Percentiles rank a stretch among this genome's conserved stretches.
Conservation (phyloP, 805 yeast genomes). For the Barnettozyma salicaria region DNA sequence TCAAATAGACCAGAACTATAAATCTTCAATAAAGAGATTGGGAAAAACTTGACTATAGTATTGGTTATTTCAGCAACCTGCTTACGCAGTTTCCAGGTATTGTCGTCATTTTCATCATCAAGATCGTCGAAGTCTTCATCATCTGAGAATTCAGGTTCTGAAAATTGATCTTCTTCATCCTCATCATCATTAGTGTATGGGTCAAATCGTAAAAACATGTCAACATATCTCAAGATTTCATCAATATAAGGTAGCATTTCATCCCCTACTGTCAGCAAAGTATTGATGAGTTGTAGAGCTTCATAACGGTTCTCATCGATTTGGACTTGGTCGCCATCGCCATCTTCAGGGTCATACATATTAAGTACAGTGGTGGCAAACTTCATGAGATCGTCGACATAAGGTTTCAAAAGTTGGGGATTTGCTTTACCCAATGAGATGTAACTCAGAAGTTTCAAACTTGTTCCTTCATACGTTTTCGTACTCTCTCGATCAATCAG, state of each 20-base stretch:
- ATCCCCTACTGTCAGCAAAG: constrained; percentile 36
- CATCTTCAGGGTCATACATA: constrained; percentile 25
- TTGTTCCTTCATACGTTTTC: constrained; percentile 20
- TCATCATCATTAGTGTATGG: constrained; percentile 38
- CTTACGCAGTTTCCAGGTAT: constrained; percentile 59
- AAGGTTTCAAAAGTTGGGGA: constrained; percentile 20
- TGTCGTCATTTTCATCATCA: constrained; percentile 41
- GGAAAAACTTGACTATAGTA: constrained; percentile 33
- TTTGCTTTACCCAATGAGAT: constrained; percentile 27
- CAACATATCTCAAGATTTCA: constrained; percentile 27
- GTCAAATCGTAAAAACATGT: constrained; percentile 36
- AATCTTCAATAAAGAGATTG: constrained; percentile 31
- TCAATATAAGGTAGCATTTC: constrained; percentile 25
- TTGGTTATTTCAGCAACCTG: constrained; percentile 41
- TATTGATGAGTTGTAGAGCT: constrained; percentile 35
- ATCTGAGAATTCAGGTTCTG: constrained; percentile 42
- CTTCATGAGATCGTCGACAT: constrained; percentile 18
- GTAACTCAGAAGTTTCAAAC: constrained; percentile 18
- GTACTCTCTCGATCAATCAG: constrained; percentile 18
- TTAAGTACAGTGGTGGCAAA: constrained; percentile 24
- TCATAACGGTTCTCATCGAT: constrained; percentile 47
- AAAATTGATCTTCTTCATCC: constrained; percentile 31
- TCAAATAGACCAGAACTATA: constrained; percentile 29
- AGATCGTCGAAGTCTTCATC: constrained; percentile 34
- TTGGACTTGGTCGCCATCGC: constrained; percentile 36